Percentiles rank a stretch among this genome's conserved stretches.
Evolutionary conservation across 441 rosid genomes (phyloP).

Genomic region (Melastoma candidum): DNA sequence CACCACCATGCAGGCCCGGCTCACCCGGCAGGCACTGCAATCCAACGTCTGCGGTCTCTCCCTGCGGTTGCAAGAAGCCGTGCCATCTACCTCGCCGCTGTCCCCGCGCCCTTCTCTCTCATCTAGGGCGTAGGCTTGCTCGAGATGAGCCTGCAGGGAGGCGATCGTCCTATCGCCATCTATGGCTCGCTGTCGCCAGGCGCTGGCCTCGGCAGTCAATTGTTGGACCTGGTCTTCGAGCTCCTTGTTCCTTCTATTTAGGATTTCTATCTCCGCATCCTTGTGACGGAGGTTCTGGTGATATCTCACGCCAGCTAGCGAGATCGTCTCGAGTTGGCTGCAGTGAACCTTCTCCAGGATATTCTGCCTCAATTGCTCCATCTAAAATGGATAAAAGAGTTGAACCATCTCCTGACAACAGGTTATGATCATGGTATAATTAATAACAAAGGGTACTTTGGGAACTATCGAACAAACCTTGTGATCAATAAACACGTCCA

Average conservation of each 20-base stretch:
- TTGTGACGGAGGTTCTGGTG: conserved; percentile 57
- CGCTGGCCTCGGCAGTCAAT: conserved; percentile 52
- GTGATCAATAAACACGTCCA: conserved; percentile 65
- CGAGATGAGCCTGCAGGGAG: conserved; percentile 55
- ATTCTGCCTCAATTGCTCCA: conserved; percentile 46
- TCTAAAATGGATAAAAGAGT: conserved; percentile 22
- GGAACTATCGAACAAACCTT: conserved; percentile 32
- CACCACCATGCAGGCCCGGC: conserved; percentile 69
- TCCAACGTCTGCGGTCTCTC: conserved; percentile 32
- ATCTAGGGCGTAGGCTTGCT: conserved; percentile 58
- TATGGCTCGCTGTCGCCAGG: conserved; percentile 75
- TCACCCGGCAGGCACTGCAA: conserved; percentile 70
- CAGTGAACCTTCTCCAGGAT: conserved; percentile 58
- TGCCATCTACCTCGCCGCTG: conserved; percentile 69
- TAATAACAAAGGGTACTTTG: conserved; percentile 1
- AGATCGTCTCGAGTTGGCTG: conserved; percentile 48
- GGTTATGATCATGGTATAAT: background rate
- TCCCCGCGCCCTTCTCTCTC: conserved; percentile 92
- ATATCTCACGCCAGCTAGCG: conserved; percentile 51
- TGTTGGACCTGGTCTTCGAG: conserved; percentile 75
- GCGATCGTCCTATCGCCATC: conserved; percentile 64
- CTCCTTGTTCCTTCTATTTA: conserved; percentile 64
- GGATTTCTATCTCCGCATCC: conserved; percentile 58
- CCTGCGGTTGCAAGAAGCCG: conserved; percentile 61
- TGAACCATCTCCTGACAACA: background rate